Base-by-base conservation (phyloP, 352 stramenopile species). In the Hyaloperonospora arabidopsidis region DNA sequence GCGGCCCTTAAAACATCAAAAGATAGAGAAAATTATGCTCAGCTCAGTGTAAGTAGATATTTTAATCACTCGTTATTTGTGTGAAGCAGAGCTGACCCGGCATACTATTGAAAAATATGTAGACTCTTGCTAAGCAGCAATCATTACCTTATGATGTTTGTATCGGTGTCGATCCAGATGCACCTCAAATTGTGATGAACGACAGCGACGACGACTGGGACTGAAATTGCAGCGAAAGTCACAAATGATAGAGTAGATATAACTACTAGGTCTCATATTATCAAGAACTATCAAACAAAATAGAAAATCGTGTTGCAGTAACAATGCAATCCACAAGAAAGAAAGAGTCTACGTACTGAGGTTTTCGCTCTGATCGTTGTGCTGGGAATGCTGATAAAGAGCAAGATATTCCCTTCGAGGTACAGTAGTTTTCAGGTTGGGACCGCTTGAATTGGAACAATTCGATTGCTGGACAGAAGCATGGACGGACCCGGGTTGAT, bases 181-280 rank as follows among this genome's bases (percentile, higher is more conserved):
- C 47, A 12, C 23, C 54, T 49, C 49, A 65, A 47, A 36, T 38
- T 23, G 38, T 34, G 15, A 53, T 72, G 12, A 65, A 67, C n/a
- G 72, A 90, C 47, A 87, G 79, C 49, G 82, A 90, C 41, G 78
- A 90, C 32, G 82, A 89, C 49, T 93, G 82, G 82, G 82, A 93
- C 54, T 93, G 57, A 83, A 40, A 32, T 62, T 54, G 50, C 23
- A 5, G n/a, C 28, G 32, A 28, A 48, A 64, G 32, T 70, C 74
- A 38, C 69, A 72, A 10, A 56, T 76, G 44, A 78, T 90, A 38
- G 76, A 87, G 40, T 67, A 81, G 22, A 74, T 82, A 54, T 84
- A 54, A n/a, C 70, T 61, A 13, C 50, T 70, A 5, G n/a, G n/a
- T n/a, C n/a, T n/a, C n/a, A n/a, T n/a, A n/a, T n/a, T n/a, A n/a